A percentile compares a stretch with the other conserved stretches of the same genome.
phyloP scores from a whole-genome alignment of 805 yeast genomes.

The Metschnikowia baotianmanensis region DNA sequence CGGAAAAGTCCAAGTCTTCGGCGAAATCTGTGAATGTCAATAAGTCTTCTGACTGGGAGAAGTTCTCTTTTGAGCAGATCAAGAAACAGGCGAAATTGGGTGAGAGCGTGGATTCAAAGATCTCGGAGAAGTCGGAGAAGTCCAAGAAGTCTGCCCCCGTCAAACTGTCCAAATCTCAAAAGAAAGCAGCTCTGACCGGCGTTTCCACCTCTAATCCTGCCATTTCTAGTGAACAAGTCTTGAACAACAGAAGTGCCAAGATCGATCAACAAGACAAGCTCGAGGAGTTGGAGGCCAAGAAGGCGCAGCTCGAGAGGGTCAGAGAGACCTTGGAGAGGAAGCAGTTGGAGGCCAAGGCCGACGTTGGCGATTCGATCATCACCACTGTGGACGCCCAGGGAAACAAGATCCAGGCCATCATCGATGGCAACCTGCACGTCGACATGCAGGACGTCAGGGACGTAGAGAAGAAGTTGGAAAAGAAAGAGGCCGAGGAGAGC shows the following conservation, averaged over 20 bases:
- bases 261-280: neutral
- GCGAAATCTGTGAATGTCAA: neutral
- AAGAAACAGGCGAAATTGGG: conserved; percentile 14
- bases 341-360: conserved; percentile 19
- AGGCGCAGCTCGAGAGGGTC: conserved; percentile 18
- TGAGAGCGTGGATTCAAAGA: too few species aligned
- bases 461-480: conserved; percentile 11
- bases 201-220: neutral
- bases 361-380: conserved; percentile 20
- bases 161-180: too few species aligned
- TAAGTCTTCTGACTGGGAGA: conserved; percentile 20
- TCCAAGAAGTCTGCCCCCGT: too few species aligned
- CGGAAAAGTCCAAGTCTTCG: neutral
- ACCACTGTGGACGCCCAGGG: conserved; percentile 15
- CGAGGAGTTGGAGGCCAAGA: conserved; percentile 16
- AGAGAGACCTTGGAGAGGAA: conserved; percentile 23
- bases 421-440: conserved; percentile 39
- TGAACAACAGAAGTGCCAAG: conserved; percentile 5
- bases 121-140: too few species aligned
- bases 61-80: conserved; percentile 13
- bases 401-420: conserved; percentile 25
- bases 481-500: conserved; percentile 1
- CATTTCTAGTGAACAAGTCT: neutral
- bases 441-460: conserved; percentile 14
- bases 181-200: conserved; percentile 2